These are phyloP conservation scores for Cystofilobasidium bisporidii DNA, from an alignment of 768 basidiomycete species.

Conservation along the genomic window DNA sequence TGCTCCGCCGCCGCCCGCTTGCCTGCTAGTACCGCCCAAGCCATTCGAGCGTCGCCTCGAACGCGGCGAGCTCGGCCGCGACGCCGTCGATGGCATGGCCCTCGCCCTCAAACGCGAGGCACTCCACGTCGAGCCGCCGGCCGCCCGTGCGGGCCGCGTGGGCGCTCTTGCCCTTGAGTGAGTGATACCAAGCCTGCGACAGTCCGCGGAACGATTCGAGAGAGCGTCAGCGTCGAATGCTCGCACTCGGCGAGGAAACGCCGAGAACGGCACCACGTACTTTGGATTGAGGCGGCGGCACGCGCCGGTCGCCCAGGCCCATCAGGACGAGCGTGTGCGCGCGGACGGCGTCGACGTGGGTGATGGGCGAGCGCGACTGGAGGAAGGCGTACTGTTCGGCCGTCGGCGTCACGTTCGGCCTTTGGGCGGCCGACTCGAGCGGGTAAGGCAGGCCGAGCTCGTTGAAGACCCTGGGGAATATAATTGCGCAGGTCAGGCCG, in stretches of 20 bases:
- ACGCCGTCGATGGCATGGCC: conserved; percentile 58
- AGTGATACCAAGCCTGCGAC: conserved; percentile 58
- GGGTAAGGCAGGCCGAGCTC: conserved; percentile 43
- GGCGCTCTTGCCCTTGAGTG: conserved; percentile 45
- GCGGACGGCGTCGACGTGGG: conserved; percentile 47
- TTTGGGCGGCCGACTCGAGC: conserved; percentile 28
- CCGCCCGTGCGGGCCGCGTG: neutral
- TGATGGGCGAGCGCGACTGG: conserved; percentile 51
- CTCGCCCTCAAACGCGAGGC: conserved; percentile 56
- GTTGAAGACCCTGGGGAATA: conserved; percentile 41
- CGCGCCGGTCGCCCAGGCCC: conserved; percentile 55
- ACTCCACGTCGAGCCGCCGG: conserved; percentile 45
- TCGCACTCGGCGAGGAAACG: neutral
- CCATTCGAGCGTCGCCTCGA: conserved; percentile 51
- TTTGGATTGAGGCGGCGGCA: conserved; percentile 50
- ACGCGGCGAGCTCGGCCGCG: conserved; percentile 50
- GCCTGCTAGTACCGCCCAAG: conserved; percentile 33
- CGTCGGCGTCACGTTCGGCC: conserved; percentile 42
- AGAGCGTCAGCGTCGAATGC: neutral
- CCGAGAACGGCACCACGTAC: neutral
- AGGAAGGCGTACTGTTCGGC: conserved; percentile 46
- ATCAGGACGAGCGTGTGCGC: conserved; percentile 53
- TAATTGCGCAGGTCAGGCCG: too few relatives aligned
- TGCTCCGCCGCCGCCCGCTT: too few relatives aligned
- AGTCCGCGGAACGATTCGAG: too few relatives aligned